A percentile compares a stretch with the other conserved stretches of the same genome.
phyloP scores from a whole-genome alignment of 306 rosid species.

The Crotalaria pallida region DNA sequence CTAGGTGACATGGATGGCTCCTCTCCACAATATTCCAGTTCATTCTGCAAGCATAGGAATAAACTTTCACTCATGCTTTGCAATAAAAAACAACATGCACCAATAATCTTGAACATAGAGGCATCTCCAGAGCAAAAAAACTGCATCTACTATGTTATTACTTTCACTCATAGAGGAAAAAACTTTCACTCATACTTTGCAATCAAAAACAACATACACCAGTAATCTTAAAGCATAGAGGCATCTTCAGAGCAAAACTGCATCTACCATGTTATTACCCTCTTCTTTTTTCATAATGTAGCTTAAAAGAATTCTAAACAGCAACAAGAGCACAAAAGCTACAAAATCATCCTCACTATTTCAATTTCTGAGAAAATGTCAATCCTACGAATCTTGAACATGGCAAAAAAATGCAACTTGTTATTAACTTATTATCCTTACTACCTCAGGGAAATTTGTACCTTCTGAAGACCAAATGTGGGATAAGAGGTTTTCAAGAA shows the following conservation, averaged over 20 bases:
- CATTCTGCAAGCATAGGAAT: slow-evolving; percentile 42
- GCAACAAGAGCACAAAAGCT: background rate
- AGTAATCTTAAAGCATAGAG: background rate
- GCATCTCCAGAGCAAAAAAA: too few species aligned
- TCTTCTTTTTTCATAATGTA: background rate
- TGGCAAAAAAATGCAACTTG: background rate
- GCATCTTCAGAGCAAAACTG: background rate
- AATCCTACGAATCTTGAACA: background rate
- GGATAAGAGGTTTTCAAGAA: background rate
- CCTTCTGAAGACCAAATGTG: background rate
- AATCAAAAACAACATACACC: background rate
- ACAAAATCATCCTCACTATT: background rate
- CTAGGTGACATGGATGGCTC: slow-evolving; percentile 78
- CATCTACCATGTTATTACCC: background rate
- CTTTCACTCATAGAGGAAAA: too few species aligned
- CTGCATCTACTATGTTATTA: too few species aligned
- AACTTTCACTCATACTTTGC: background rate
- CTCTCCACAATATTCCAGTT: slow-evolving; percentile 66
- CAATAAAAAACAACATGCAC: background rate
- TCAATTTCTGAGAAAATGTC: background rate
- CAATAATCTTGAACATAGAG: too few species aligned
- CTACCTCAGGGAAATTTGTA: background rate
- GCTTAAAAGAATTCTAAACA: background rate
- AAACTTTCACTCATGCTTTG: background rate
- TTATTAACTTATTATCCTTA: background rate